Evolutionary conservation across 805 yeast species (phyloP), one percentile per base, ranked within the genome.

Genomic region (Ogataea pini): DNA sequence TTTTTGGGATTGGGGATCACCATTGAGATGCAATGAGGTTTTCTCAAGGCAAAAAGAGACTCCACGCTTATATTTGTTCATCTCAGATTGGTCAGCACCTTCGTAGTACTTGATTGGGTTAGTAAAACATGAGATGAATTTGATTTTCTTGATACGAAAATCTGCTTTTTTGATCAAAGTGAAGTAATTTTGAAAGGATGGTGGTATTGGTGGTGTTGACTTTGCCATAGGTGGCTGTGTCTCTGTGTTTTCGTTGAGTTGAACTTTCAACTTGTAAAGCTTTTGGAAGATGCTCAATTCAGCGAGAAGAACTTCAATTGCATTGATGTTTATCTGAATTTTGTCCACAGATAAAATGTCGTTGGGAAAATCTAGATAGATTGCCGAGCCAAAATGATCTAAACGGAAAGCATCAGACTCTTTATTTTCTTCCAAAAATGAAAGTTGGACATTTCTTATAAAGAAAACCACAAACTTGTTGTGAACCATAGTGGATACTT

Each of bases 61-160:
- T 24, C 71, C 71, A 44, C 71, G 57, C 31, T 61, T 49, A 46
- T 36, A 64, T 3, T 42, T 50, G 42, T 64, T 64, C 48, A 67
- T 29, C 12, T 55, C 59, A 0, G 66, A 48, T 46, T 64, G 68
- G 45, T 64, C 68, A 10, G 50, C 52, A 4, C 61, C 61, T 34
- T 56, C 56, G 48, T 58, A 67, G 46, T 55, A 65, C 29, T 55
- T 55, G 7, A 66, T 57, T 4, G 70, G 71, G 38, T 55, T 63
- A n/a, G 36, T 19, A 37, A 66, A 67, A 38, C 68, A 63, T 2
- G 66, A 47, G 7, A 58, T 46, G 20, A 65, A 42, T 14, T 47
- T 57, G 17, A 64, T 14, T 4, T 40, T 27, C 17, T 52, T 44
- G 22, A 64, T 27, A 3, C 33, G 34, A 13, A 55, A 47, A 7